Conservation (phyloP, 371 early-diverging fungal species). For the Lichtheimia corymbifera region DNA sequence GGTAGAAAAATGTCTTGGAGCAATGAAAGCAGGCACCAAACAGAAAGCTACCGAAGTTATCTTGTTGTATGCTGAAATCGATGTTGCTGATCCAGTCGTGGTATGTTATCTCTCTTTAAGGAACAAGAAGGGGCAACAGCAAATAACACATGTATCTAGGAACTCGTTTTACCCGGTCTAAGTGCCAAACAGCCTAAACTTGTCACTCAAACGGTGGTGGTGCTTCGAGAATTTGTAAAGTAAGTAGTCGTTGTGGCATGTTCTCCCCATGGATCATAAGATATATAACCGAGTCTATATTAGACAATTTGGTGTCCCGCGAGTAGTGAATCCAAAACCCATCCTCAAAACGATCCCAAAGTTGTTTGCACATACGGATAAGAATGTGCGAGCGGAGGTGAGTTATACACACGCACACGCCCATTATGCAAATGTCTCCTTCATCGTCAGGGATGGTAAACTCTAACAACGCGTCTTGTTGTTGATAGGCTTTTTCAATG, state of each 20-base stretch:
- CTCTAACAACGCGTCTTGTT: not conserved
- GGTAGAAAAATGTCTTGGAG: slow-evolving; percentile 87
- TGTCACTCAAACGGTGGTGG: slow-evolving; percentile 74
- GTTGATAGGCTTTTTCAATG: slow-evolving; percentile 58
- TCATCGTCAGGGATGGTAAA: not conserved
- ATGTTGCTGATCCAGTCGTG: slow-evolving; percentile 80
- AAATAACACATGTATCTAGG: slow-evolving; percentile 41
- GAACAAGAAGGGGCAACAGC: not conserved
- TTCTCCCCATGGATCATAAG: not conserved
- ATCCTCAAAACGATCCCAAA: slow-evolving; percentile 84
- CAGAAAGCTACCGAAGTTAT: slow-evolving; percentile 78
- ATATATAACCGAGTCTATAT: not conserved
- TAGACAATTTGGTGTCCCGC: slow-evolving; percentile 75
- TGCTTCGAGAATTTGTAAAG: slow-evolving; percentile 74
- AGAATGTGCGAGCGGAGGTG: slow-evolving; percentile 89
- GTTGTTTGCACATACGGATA: slow-evolving; percentile 92
- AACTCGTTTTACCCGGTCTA: slow-evolving; percentile 75
- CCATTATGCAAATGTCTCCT: not conserved
- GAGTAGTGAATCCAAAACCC: slow-evolving; percentile 78
- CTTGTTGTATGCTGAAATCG: slow-evolving; percentile 86
- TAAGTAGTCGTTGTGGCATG: slow-evolving; percentile 17
- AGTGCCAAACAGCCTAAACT: slow-evolving; percentile 91
- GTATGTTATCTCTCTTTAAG: slow-evolving; percentile 28
- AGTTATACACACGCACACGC: slow-evolving; percentile 23
- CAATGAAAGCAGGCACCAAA: slow-evolving; percentile 82